phyloP scores from a whole-genome alignment of 306 rosid species.

The Cajanus cajan region DNA sequence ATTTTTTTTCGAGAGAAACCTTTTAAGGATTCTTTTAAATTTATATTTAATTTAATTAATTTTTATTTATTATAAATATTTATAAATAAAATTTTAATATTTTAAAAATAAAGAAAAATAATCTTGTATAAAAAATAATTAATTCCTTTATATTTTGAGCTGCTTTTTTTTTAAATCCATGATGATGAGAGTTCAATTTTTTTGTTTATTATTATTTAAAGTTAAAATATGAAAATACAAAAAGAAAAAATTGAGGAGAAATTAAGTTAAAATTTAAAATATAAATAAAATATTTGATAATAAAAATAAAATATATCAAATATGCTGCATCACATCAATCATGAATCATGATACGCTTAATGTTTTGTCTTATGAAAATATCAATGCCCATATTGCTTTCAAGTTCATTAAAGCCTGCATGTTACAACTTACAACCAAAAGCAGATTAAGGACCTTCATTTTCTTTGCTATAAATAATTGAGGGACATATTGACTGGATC shows the following conservation, averaged over 20 bases:
- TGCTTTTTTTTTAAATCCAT: too few species aligned
- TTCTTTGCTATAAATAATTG: neutral
- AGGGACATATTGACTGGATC: neutral
- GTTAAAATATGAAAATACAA: neutral
- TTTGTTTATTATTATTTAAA: neutral
- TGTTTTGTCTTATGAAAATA: neutral
- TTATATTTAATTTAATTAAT: too few species aligned
- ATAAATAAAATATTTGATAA: neutral
- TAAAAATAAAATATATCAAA: neutral
- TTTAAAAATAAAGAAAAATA: too few species aligned
- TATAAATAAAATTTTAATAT: too few species aligned
- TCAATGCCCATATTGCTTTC: neutral
- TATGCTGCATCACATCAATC: conserved; percentile 9
- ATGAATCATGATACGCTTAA: neutral
- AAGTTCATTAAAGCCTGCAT: neutral
- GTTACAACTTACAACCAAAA: neutral
- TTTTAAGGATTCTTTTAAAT: too few species aligned
- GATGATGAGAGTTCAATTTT: neutral
- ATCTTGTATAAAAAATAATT: too few species aligned
- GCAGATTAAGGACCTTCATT: neutral
- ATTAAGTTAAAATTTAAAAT: neutral
- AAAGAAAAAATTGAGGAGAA: neutral
- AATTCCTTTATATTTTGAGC: too few species aligned
- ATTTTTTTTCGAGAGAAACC: too few species aligned
- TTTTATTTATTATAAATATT: too few species aligned